Percentiles rank a stretch among this genome's conserved stretches.
Evolutionary conservation across 768 basidiomycete species (phyloP).

Genomic region (Gyrodon lividus): DNA sequence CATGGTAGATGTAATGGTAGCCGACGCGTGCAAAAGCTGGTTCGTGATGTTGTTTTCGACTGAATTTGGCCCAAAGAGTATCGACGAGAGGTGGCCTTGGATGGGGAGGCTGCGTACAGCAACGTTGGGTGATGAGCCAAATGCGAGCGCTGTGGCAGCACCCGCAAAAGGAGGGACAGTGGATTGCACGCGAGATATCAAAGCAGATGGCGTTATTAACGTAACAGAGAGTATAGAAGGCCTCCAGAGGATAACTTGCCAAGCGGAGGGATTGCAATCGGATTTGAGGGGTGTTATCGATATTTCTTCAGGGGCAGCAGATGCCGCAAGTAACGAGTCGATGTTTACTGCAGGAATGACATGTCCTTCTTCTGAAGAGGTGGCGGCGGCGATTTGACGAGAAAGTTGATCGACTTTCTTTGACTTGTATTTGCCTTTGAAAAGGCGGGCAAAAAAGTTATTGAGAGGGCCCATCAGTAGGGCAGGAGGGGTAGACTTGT

Average conservation of each 20-base stretch:
- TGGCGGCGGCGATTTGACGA: neutral
- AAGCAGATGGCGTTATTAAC: neutral
- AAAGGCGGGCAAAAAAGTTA: neutral
- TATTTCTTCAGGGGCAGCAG: neutral
- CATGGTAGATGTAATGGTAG: neutral
- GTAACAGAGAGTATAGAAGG: neutral
- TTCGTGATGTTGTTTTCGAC: neutral
- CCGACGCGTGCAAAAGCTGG: neutral
- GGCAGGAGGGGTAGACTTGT: neutral
- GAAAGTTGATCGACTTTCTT: neutral
- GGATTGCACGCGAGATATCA: neutral
- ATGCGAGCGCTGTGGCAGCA: neutral
- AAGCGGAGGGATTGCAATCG: neutral
- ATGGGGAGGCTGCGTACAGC: neutral
- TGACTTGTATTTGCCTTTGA: slow-evolving; percentile 1
- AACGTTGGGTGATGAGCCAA: neutral
- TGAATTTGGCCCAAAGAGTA: neutral
- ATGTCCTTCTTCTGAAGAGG: neutral
- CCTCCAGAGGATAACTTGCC: neutral
- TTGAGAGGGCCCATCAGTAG: neutral
- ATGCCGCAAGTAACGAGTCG: neutral
- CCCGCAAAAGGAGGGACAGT: neutral
- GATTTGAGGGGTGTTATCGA: neutral
- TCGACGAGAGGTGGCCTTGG: neutral
- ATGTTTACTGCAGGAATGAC: neutral